Evolutionary conservation across 331 rosid genomes (phyloP).

Genomic region (Stylosanthes scabra): DNA sequence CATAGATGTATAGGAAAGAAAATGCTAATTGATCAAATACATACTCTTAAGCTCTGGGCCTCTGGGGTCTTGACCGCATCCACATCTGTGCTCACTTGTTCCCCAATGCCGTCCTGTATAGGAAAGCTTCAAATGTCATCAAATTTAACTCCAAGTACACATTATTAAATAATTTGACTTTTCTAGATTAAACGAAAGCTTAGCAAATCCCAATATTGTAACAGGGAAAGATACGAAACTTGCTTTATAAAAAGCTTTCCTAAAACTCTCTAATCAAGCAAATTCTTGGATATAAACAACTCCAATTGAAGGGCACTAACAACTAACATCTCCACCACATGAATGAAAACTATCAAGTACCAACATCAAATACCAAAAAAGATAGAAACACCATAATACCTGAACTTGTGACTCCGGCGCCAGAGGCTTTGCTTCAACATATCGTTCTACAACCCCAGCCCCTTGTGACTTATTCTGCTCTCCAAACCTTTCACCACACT

Average conservation of each 20-base stretch:
- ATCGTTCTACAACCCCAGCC: constrained; percentile 10
- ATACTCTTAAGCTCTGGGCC: neutral
- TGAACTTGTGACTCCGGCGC: constrained; percentile 16
- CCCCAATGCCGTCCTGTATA: neutral
- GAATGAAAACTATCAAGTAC: neutral
- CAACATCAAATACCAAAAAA: constrained; percentile 7
- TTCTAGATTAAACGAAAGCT: neutral
- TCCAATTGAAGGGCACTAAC: neutral
- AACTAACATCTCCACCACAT: constrained; percentile 1
- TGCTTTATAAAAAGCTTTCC: neutral
- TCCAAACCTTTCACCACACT: constrained; percentile 17
- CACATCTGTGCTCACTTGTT: neutral
- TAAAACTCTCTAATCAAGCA: neutral
- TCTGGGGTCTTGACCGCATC: neutral
- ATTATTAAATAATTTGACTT: neutral
- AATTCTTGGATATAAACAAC: neutral
- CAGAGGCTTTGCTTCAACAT: neutral
- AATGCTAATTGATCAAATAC: neutral
- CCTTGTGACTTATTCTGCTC: constrained; percentile 16
- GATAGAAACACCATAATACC: constrained; percentile 20
- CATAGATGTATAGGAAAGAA: neutral
- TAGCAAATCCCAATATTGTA: neutral
- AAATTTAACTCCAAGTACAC: neutral
- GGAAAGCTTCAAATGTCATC: constrained; percentile 3
- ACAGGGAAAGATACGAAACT: neutral